These are phyloP conservation scores for Xylaria bambusicola DNA, from an alignment of 495 filamentous ascomycete genomes.

Conservation along the genomic window DNA sequence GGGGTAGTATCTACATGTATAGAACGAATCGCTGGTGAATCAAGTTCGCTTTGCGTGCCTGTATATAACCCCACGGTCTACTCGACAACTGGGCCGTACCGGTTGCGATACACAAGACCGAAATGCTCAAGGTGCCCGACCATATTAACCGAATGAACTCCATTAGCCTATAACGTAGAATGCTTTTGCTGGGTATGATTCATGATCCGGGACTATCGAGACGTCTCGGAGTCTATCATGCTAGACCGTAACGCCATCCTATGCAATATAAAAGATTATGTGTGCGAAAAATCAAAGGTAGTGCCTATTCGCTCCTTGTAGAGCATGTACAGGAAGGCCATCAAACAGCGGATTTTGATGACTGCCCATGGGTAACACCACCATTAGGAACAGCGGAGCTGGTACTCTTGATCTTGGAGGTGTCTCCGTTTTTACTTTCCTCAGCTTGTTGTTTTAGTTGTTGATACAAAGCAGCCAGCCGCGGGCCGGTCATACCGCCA, in stretches of 20 bases:
- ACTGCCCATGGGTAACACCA: slow-evolving; percentile 23
- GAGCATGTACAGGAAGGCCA: not conserved
- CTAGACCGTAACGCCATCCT: slow-evolving; percentile 33
- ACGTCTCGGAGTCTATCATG: slow-evolving; percentile 33
- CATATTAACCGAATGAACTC: slow-evolving; percentile 32
- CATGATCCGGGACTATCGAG: slow-evolving; percentile 28
- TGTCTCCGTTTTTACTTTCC: slow-evolving; percentile 27
- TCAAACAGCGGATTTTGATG: slow-evolving; percentile 22
- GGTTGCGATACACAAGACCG: slow-evolving; percentile 26
- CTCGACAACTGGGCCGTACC: slow-evolving; percentile 1
- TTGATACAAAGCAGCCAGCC: slow-evolving; percentile 33
- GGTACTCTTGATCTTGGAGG: slow-evolving; percentile 26
- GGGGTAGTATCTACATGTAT: not conserved
- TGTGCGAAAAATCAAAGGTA: not conserved
- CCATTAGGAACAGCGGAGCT: slow-evolving; percentile 27
- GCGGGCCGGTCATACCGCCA: slow-evolving; percentile 32
- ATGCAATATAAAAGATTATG: slow-evolving; percentile 32
- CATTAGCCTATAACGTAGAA: slow-evolving; percentile 33
- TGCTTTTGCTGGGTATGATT: slow-evolving; percentile 39
- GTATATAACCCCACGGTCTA: not conserved
- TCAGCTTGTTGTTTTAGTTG: slow-evolving; percentile 29
- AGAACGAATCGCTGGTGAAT: slow-evolving; percentile 10
- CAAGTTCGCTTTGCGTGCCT: slow-evolving; percentile 6
- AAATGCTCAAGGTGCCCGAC: slow-evolving; percentile 25
- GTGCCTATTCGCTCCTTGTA: not conserved